A percentile compares a stretch with the other conserved stretches of the same genome.
Evolutionary conservation across 2,329 filamentous ascomycete genomes (phyloP).

Genomic region (Cladophialophora chaetospira): DNA sequence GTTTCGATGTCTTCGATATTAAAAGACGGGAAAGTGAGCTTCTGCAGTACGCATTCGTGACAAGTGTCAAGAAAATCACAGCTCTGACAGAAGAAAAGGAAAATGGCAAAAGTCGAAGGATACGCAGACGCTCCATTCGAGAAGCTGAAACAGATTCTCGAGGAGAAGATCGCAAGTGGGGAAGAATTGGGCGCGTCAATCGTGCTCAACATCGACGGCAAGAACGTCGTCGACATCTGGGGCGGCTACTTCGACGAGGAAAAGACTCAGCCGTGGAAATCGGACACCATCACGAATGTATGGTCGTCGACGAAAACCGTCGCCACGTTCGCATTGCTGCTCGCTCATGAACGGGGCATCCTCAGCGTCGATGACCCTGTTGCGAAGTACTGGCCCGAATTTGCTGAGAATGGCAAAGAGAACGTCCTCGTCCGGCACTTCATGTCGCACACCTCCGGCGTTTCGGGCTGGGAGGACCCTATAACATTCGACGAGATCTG

Average conservation of each 20-base stretch:
- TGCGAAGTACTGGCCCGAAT: constrained; percentile 51
- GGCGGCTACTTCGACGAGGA: constrained; percentile 43
- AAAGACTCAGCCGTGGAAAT: constrained; percentile 30
- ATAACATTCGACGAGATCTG: constrained; percentile 40
- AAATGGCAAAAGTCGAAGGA: constrained; percentile 37
- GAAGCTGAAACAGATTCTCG: constrained; percentile 39
- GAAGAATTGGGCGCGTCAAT: constrained; percentile 52
- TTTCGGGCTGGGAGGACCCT: constrained; percentile 39
- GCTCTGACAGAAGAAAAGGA: not conserved
- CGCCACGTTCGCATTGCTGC: constrained; percentile 41
- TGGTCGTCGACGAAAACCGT: constrained; percentile 48
- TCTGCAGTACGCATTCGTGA: too few species aligned
- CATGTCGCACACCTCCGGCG: constrained; percentile 44
- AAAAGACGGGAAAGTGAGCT: too few species aligned
- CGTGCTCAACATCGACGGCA: constrained; percentile 45
- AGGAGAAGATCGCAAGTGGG: constrained; percentile 41
- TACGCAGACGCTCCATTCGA: constrained; percentile 43
- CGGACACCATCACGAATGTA: constrained; percentile 35
- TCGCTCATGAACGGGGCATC: constrained; percentile 46
- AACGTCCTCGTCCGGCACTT: constrained; percentile 45
- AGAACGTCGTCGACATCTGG: constrained; percentile 50
- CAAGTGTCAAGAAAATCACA: not conserved
- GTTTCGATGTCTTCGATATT: too few species aligned
- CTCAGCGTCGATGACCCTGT: constrained; percentile 44
- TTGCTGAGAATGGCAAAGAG: constrained; percentile 46